These are phyloP conservation scores for Pseudognaphalium luteoalbum DNA, from an alignment of 129 eudicot species.

Conservation along the genomic window DNA sequence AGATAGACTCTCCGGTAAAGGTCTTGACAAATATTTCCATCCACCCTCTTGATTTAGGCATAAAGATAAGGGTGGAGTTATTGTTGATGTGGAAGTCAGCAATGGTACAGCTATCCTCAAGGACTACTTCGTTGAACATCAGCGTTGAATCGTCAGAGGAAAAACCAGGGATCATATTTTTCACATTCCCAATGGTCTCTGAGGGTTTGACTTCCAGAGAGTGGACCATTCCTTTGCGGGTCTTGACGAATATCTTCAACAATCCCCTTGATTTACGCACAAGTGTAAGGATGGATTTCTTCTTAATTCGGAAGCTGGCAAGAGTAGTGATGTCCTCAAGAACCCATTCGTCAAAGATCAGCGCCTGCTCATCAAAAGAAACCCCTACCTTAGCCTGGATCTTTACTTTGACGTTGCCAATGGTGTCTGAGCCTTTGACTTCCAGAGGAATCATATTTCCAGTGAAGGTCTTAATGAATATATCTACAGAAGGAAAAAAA, in stretches of 20 bases:
- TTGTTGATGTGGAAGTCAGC: background rate
- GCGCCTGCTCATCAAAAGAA: background rate
- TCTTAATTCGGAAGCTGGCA: background rate
- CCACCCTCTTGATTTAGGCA: background rate
- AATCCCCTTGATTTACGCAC: background rate
- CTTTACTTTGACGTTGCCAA: background rate
- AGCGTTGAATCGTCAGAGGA: background rate
- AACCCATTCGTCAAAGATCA: background rate
- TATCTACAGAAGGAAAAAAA: too few species aligned
- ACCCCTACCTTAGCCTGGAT: background rate
- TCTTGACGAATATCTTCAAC: background rate
- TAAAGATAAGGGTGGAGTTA: background rate
- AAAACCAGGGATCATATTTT: background rate
- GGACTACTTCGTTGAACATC: background rate
- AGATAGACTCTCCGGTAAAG: background rate
- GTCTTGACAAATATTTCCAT: background rate
- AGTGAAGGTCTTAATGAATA: too few species aligned
- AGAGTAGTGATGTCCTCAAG: background rate
- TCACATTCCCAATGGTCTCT: background rate
- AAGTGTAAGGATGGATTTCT: background rate
- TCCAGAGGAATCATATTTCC: background rate
- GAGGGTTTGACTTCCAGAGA: background rate
- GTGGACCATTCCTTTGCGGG: background rate
- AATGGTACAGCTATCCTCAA: background rate
- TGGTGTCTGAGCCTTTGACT: constrained; percentile 1